Evolutionary conservation across 1,139 yeast species (phyloP), one percentile per base, ranked within the genome.

Genomic region (Taiozyma sp.): DNA sequence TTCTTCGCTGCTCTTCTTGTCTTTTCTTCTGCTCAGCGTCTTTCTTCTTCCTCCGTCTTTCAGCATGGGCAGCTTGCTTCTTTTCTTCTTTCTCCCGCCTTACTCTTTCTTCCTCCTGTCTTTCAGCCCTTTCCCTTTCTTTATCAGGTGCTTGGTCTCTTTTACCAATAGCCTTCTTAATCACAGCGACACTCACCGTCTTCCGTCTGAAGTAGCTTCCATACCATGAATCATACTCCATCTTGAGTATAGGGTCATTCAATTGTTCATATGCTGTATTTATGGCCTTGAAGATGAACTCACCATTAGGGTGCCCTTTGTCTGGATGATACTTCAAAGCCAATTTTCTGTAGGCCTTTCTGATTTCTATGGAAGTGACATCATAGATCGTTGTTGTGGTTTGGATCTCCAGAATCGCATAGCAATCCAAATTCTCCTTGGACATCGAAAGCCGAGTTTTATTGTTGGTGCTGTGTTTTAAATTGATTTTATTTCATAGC

Each of bases 301-400:
- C 93, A 2, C 88, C 87, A 10, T 95, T 85, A 63, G 86, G 85
- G 58, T 81, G 56, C 66, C 93, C 91, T 70, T 95, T 93, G 69
- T 93, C 99, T 0, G 99, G 99, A 68, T 93, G 99, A 68, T 90
- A 78, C 61, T 83, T 84, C 47, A 95, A 80, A 14, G 99, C 99
- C 56, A 89, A 74, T 66, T 83, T 88, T 56, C 97, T 76, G 67
- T 90, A 93, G 11, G 97, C 85, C 66, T 88, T 88, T 63, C 89
- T 88, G 61, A 93, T 82, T 55, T 87, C 96, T 13, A 72, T n/a
- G 1, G 32, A 6, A 0, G 50, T 22, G 21, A 57, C 56, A 6
- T 26, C 16, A 1, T 42, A 7, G n/a, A 58, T 51, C 13, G 46
- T 42, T 2, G 47, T 45, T 5, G 44, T 43, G 2, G 42, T 48